phyloP scores from a whole-genome alignment of 352 stramenopile species.

The Globisporangium paroecandrum region DNA sequence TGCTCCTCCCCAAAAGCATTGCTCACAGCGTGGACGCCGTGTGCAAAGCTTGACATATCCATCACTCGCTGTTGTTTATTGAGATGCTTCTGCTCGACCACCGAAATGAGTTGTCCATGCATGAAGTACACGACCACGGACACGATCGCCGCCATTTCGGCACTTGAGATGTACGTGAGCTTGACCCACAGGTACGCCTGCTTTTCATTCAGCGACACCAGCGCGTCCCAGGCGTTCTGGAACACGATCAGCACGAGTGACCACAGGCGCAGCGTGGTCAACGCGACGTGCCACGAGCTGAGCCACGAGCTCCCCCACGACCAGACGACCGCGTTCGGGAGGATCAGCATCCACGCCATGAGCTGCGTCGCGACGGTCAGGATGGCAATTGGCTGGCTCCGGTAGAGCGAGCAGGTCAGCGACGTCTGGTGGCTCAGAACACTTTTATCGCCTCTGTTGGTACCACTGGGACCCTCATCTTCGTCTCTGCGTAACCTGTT shows the following conservation, averaged over 20 bases:
- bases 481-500: background rate
- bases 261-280: slow-evolving; percentile 36
- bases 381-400: slow-evolving; percentile 28
- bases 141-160: slow-evolving; percentile 26
- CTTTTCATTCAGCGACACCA: slow-evolving; percentile 31
- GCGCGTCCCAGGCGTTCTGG: slow-evolving; percentile 25
- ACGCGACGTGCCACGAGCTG: slow-evolving; percentile 29
- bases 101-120: background rate
- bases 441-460: slow-evolving; percentile 12
- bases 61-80: background rate
- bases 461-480: slow-evolving; percentile 2
- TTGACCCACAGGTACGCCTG: slow-evolving; percentile 31
- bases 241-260: slow-evolving; percentile 27
- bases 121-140: slow-evolving; percentile 5
- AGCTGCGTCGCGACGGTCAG: slow-evolving; percentile 25
- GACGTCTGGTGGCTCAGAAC: slow-evolving; percentile 17
- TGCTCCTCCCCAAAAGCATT: background rate
- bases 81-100: slow-evolving; percentile 2
- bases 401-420: slow-evolving; percentile 36
- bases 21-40: background rate
- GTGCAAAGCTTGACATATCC: background rate
- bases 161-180: slow-evolving; percentile 29
- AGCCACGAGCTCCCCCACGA: slow-evolving; percentile 25
- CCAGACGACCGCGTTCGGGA: slow-evolving; percentile 45
- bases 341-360: slow-evolving; percentile 50